These are phyloP conservation scores for Rhodotorula diobovata DNA, from an alignment of 768 basidiomycete genomes.

Conservation along the genomic window DNA sequence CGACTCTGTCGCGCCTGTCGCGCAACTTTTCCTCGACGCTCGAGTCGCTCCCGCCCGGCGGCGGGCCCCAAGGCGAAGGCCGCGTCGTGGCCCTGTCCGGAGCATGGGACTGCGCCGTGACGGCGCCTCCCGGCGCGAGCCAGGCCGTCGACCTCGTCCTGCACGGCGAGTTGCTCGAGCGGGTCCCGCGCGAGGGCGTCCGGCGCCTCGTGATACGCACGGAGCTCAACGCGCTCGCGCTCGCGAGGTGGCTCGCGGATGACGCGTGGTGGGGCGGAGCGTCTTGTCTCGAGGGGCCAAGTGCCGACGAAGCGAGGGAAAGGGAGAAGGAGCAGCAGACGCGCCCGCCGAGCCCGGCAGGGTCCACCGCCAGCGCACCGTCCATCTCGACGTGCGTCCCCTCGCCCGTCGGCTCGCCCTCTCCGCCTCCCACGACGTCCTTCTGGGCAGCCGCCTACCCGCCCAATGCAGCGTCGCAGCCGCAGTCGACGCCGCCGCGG, in stretches of 20 bases:
- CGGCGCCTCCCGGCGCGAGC: not conserved
- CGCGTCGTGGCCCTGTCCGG: conserved; percentile 15
- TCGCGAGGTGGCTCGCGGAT: conserved; percentile 15
- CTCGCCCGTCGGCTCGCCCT: not conserved
- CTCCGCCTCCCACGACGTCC: not conserved
- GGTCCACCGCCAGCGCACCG: no score
- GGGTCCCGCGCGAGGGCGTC: not conserved
- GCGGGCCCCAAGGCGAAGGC: not conserved
- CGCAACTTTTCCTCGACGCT: conserved; percentile 8
- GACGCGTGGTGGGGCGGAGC: not conserved
- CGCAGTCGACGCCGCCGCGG: conserved; percentile 40
- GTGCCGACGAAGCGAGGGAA: no score
- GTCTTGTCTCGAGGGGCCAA: no score
- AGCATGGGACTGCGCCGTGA: conserved; percentile 9
- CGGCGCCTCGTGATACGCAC: not conserved
- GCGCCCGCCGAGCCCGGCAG: not conserved
- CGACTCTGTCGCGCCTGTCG: conserved; percentile 1
- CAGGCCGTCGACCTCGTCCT: conserved; percentile 24
- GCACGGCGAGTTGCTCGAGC: conserved; percentile 9
- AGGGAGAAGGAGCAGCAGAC: no score
- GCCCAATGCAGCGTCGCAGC: no score
- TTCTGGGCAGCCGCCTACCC: no score
- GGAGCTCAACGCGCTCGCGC: conserved; percentile 24
- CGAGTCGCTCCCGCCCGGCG: no score
- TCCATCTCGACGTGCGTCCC: not conserved